A percentile compares a stretch with the other conserved stretches of the same genome.
phyloP scores from a whole-genome alignment of 1,284 basidiomycete genomes.

The Anthracocystis setariae region DNA sequence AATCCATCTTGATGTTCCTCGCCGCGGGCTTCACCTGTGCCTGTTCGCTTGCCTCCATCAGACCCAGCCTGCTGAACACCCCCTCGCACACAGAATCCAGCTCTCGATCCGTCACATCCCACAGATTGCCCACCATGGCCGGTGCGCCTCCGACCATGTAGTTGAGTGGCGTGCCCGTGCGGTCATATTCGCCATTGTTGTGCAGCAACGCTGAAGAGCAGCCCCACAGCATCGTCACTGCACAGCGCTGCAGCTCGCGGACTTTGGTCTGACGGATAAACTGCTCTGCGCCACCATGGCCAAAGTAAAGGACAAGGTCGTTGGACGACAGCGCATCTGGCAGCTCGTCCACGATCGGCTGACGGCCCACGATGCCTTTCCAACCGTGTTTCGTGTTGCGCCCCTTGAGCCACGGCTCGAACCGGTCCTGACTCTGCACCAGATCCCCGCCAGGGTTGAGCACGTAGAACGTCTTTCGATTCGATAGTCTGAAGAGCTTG shows the following conservation, averaged over 20 bases:
- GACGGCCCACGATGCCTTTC: slow-evolving; percentile 81
- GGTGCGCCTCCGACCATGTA: slow-evolving; percentile 97
- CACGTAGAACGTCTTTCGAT: slow-evolving; percentile 76
- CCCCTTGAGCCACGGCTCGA: slow-evolving; percentile 76
- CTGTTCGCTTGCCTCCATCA: slow-evolving; percentile 69
- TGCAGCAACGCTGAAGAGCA: slow-evolving; percentile 90
- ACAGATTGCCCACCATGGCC: slow-evolving; percentile 89
- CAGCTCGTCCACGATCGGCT: slow-evolving; percentile 69
- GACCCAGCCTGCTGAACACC: slow-evolving; percentile 79
- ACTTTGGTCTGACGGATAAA: slow-evolving; percentile 84
- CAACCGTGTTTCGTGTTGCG: slow-evolving; percentile 76
- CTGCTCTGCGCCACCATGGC: slow-evolving; percentile 94
- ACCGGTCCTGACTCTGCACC: slow-evolving; percentile 81
- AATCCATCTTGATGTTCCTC: slow-evolving; percentile 25
- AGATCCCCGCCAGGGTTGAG: slow-evolving; percentile 94
- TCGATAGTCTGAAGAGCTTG: slow-evolving; percentile 47
- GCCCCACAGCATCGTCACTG: slow-evolving; percentile 96
- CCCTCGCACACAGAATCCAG: slow-evolving; percentile 89
- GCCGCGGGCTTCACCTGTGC: slow-evolving; percentile 47
- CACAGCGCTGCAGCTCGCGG: slow-evolving; percentile 81
- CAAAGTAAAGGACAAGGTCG: slow-evolving; percentile 78
- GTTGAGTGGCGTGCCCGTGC: slow-evolving; percentile 87
- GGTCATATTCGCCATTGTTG: slow-evolving; percentile 92
- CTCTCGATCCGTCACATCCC: slow-evolving; percentile 98
- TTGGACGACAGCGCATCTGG: slow-evolving; percentile 44